Base-by-base conservation (phyloP, 371 early-diverging fungal genomes). In the Mortierella sp. region DNA sequence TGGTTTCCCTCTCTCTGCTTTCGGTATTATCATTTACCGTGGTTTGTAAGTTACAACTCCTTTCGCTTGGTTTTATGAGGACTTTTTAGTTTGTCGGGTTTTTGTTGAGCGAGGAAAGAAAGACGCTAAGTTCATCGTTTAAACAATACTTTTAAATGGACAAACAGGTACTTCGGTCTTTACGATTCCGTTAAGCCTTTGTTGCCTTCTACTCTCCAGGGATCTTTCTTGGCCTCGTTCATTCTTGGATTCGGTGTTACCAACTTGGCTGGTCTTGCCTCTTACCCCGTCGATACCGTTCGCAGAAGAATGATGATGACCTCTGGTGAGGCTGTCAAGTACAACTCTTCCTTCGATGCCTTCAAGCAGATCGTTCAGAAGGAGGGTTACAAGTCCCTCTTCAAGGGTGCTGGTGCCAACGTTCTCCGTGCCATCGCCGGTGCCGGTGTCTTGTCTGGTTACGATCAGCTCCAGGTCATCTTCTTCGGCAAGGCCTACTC, bases 291-390 rank as follows among this genome's bases (percentile, higher is more conserved):
- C 65, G 95, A 95, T 84, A 95, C 95, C 60, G 86, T 94, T 80
- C 92, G 95, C 82, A 88, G 94, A 85, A 90, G 95, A 79, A 90
- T 94, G 91, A 87, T 92, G 93, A 89, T 92, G 91, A 90, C 89
- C 85, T 85, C 90, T 46, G 85, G 83, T 70, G 86, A 82, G 68
- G 89, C 87, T 70, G 87, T 90, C 82, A 85, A 88, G 81, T 92
- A 92, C 87, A 81, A 81, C 31, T 86, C 88, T 19, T 85, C 93
- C 50, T 49, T 88, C 56, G 90, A 92, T 81, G 89, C 90, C 81
- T 88, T 86, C 79, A 76, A 68, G 56, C 85, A 92, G 83, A 88
- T 92, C 62, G 79, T 87, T 78, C 79, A 60, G 60, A 89, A 89
- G 78, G 91, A 89, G 72, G 93, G 93, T 65, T 61, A 79, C 76